Evolutionary conservation across 2,329 filamentous ascomycete species (phyloP), one percentile per base, ranked within the genome.

Genomic region (Hirsutella rhossiliensis): DNA sequence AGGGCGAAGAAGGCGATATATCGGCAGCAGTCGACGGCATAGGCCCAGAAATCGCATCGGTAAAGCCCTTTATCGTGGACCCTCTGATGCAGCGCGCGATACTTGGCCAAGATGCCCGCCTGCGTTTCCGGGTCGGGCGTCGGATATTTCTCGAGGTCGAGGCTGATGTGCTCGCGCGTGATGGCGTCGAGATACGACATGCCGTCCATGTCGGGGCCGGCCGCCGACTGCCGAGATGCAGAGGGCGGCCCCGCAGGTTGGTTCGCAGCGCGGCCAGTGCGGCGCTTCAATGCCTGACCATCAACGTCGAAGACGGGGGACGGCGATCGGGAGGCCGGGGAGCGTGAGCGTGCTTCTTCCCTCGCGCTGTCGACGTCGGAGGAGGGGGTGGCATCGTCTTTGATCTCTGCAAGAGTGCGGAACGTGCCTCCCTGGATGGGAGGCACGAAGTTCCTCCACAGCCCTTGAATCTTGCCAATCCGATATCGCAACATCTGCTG

Each of bases 391-490:
- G 40, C 31, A 41, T 62, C 63, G 30, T 64, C 59, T 38, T 66
- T 61, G 8, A 63, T 59, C 23, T 65, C 58, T 40, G 50, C 50
- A 15, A 59, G 54, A 19, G 66, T 63, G 51, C 82, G 75, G 62
- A 89, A 94, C 46, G 73, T 72, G 37, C 90, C 90, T 45, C 88
- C 89, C 62, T 97, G 90, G 43, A 97, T 90, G 1, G 92, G 90
- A 5, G 92, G 89, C 7, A 85, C 56, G 58, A 96, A 94, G 62
- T 96, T 96, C 48, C 69, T 68, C 92, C 92, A 98, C 48, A 68
- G 70, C 28, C 87, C 86, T 57, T 92, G 76, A 46, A 94, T 78
- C 50, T 73, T 76, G 38, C 92, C 92, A 55, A 97, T 87, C 50
- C 86, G 80, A 60, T 89, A 97, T 50, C 76, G 77, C 47, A 77